Evolutionary conservation across 2,329 filamentous ascomycete genomes (phyloP), one percentile per base, ranked within the genome.

Genomic region (Didymella sp.): DNA sequence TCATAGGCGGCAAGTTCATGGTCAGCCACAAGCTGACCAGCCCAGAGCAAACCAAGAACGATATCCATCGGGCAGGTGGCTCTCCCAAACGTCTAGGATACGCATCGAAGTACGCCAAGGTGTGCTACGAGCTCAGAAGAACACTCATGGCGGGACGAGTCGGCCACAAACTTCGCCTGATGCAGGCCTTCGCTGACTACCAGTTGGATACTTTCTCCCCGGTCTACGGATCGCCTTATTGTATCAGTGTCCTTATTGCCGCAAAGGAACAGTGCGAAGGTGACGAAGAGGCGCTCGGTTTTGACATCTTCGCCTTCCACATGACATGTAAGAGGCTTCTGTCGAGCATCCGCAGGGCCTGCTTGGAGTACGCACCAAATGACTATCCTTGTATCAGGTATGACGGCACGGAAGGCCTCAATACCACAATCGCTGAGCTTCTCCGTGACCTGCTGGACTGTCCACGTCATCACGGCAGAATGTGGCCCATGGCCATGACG

Each of bases 381-480:
- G 58, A 60, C 11, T 62, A 62, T 25, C 55, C 58, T n/a, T 17
- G 35, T 19, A 25, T 38, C 13, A 43, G 41, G 17, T 58, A 43
- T 15, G 46, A 22, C 3, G 24, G 25, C 6, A 47, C 46, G 4
- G 21, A 52, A 2, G 50, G 37, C 12, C 15, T 54, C 19, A 54
- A 55, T 21, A 27, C 38, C 6, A 41, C 33, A 5, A 6, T 58
- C 6, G 49, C 50, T 5, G 56, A 58, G 28, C 44, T 58, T 15
- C 41, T 58, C 9, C 49, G 44, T 24, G 50, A 58, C 13, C 40
- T 53, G n/a, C 35, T 21, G 4, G 27, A 30, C 8, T 28, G 31
- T 3, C 41, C 31, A 21, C 44, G 49, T 33, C 35, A 46, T 33
- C 38, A 54, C 41, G 22, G 27, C 6, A 21, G 11, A 24, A 50